Base-by-base conservation (phyloP, 495 filamentous ascomycete genomes). In the Elasticomyces elasticus region DNA sequence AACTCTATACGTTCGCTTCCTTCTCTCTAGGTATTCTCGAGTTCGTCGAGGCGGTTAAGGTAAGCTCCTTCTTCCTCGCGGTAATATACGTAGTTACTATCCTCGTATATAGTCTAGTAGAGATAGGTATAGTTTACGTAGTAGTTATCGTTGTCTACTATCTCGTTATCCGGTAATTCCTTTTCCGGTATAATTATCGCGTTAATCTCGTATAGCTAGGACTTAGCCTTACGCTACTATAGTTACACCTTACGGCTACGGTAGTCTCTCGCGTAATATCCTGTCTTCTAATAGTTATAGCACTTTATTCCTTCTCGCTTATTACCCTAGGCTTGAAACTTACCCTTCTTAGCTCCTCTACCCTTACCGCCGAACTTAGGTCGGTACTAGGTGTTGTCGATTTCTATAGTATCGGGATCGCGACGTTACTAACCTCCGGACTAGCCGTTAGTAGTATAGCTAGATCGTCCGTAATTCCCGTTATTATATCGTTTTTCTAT, bases 401-500 rank as follows among this genome's bases (percentile, higher is more conserved):
- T 22, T 25, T 52, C 49, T 52, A 52, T 52, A 52, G 49, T 26
- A 42, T 52, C 26, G 24, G 33, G 49, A 30, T 52, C 33, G 33
- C 23, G 35, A 17, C 30, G 26, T 41, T 41, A 15, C 20, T 41
- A 23, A 47, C 23, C 23, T 25, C 31, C 35, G 35, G 30, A 9
- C 33, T 26, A 28, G 26, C 33, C 35, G 35, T 31, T 28, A 24
- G 23, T 27, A 11, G 24, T 41, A 41, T 19, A 52, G 31, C 49
- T 42, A 52, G 33, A 52, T 52, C 37, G 49, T 42, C 35, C 35
- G n/a, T n/a, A n/a, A 7, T 7, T 33, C 25, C 49, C 31, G 25
- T 22, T 20, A 40, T n/a, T 40, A 52, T 52, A 42, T 41, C 23
- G n/a, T 41, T 42, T 52, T 42, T 52, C 49, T 40, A 52, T 52